Conservation (phyloP, 768 basidiomycete species). For the Chlorophyllum brunneum region DNA sequence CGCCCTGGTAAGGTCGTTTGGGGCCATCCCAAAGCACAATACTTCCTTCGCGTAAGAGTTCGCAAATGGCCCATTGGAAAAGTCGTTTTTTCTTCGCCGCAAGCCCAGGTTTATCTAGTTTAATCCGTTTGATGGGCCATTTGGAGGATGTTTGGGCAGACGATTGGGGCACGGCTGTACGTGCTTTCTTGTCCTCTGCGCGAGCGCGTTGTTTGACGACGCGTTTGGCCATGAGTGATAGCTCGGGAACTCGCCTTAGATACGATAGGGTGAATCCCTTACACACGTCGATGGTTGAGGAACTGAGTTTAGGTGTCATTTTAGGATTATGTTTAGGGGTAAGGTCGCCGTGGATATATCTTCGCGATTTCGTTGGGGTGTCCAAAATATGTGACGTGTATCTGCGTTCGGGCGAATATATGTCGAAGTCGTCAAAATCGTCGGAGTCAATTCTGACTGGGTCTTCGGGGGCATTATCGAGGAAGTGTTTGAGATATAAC, state of each 20-base stretch:
- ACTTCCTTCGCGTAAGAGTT: conserved; percentile 67
- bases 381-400: conserved; percentile 16
- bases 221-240: conserved; percentile 57
- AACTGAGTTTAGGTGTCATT: neutral
- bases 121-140: conserved; percentile 1
- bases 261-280: conserved; percentile 72
- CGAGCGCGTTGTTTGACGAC: conserved; percentile 58
- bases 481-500: conserved; percentile 75
- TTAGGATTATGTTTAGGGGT: neutral
- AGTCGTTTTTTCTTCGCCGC: conserved; percentile 59
- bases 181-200: conserved; percentile 36
- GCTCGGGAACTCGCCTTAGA: conserved; percentile 72
- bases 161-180: neutral
- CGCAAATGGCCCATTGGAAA: conserved; percentile 60
- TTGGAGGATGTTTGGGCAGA: conserved; percentile 4
- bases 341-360: conserved; percentile 10
- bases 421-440: conserved; percentile 7
- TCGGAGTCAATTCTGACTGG: neutral
- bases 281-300: conserved; percentile 9
- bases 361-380: conserved; percentile 33
- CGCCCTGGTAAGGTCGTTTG: conserved; percentile 29
- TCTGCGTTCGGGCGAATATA: neutral
- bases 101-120: conserved; percentile 6
- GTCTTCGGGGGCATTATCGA: conserved; percentile 49
- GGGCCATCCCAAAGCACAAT: conserved; percentile 74